Evolutionary conservation across 805 yeast species (phyloP), one percentile per base, ranked within the genome.

Genomic region (Cyberlindnera lachancei): DNA sequence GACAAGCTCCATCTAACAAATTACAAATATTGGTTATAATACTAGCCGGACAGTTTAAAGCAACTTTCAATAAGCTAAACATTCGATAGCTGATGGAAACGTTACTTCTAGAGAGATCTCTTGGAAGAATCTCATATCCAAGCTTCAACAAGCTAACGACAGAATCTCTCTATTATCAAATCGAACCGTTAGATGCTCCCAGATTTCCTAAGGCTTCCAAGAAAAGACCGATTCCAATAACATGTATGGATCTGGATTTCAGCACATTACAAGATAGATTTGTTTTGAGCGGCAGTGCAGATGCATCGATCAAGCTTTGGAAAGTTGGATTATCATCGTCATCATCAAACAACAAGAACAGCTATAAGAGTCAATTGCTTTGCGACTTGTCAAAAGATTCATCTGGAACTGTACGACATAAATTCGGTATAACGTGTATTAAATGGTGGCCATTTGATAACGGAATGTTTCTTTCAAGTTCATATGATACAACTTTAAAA

Each of bases 401-500:
- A n/a, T 49, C 37, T 19, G 72, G 67, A 0, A n/a, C n/a, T n/a
- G n/a, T n/a, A n/a, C n/a, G n/a, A n/a, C 96, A 88, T 50, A 53
- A 59, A 14, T 85, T 66, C 52, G 95, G 95, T 0, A 65, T 88
- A 1, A 81, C 94, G 0, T 58, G 72, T 12, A 62, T 84, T 1
- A 64, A 68, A 45, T 88, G 96, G 96, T 90, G 95, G 90, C 87
- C 92, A 0, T 61, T 62, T 27, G 96, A 88, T 55, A 74, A 78
- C 21, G 96, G 95, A 1, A 67, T 88, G 77, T 87, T 86, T 59
- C 66, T 86, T 14, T 70, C 86, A 3, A 75, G 86, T 1, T 84
- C 95, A 0, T 85, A 76, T 53, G 96, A 88, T 54, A 74, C 71
- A 36, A 70, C 75, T 0, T 70, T 87, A 15, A 81, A 78, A 40